phyloP scores from a whole-genome alignment of 805 yeast genomes.

The Metschnikowia reukaufii region DNA sequence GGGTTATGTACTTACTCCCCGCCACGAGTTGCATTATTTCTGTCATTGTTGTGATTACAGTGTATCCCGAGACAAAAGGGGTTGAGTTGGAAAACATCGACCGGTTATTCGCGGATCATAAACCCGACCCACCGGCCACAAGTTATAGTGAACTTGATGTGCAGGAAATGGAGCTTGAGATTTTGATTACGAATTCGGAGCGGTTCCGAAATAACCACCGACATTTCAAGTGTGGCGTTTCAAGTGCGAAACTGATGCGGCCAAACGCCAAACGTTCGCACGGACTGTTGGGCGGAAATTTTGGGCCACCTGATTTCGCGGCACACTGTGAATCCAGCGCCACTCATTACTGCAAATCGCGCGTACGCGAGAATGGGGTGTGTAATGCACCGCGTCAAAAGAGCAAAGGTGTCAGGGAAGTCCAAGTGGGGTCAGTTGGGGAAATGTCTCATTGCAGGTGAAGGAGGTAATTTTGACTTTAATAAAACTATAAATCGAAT shows the following conservation, averaged over 20 bases:
- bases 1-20: slow-evolving; percentile 45
- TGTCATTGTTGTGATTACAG: slow-evolving; percentile 32
- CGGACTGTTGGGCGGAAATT: background rate
- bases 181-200: slow-evolving; percentile 22
- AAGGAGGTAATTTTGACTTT: too few species aligned
- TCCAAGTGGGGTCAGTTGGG: background rate
- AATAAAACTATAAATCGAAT: too few species aligned
- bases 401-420: background rate
- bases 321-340: background rate
- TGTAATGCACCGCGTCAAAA: background rate
- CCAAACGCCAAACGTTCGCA: slow-evolving; percentile 2
- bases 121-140: slow-evolving; percentile 22
- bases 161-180: slow-evolving; percentile 27
- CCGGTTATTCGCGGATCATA: slow-evolving; percentile 34
- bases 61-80: slow-evolving; percentile 47
- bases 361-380: slow-evolving; percentile 2
- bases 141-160: slow-evolving; percentile 11
- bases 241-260: background rate
- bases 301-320: slow-evolving; percentile 4
- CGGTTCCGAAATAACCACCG: slow-evolving; percentile 5
- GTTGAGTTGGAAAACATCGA: slow-evolving; percentile 46
- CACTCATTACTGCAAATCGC: background rate
- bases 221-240: background rate
- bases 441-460: too few species aligned
- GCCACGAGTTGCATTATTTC: slow-evolving; percentile 38